phyloP scores from a whole-genome alignment of 176 grass and related monocot genomes.

The Oryza officinalis region DNA sequence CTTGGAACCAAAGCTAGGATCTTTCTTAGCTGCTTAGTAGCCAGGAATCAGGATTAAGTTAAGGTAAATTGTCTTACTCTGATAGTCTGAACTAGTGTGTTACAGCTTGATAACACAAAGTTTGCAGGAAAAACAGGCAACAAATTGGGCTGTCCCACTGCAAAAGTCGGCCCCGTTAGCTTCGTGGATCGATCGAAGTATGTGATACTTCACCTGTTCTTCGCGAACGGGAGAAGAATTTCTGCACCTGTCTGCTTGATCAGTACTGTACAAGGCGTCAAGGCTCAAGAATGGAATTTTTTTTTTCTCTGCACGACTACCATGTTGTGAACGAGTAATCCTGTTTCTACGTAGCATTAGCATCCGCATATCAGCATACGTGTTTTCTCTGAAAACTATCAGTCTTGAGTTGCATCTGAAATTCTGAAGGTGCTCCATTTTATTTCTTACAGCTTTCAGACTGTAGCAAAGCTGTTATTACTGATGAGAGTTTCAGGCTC shows the following conservation, averaged over 20 bases:
- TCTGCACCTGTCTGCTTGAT: background rate
- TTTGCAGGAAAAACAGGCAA: background rate
- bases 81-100: background rate
- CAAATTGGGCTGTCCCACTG: background rate
- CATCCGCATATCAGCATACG: background rate
- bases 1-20: background rate
- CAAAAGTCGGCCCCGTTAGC: background rate
- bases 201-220: background rate
- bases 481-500: background rate
- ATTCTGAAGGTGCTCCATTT: background rate
- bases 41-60: background rate
- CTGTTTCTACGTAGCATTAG: background rate
- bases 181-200: background rate
- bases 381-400: background rate
- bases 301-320: background rate
- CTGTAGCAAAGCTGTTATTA: background rate
- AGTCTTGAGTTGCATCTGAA: background rate
- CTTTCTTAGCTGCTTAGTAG: background rate
- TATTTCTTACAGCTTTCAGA: too few relatives aligned
- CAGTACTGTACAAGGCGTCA: background rate
- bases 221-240: background rate
- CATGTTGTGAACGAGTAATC: background rate
- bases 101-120: background rate
- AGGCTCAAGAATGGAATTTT: background rate
- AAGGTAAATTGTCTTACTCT: background rate